Evolutionary conservation across 306 rosid genomes (phyloP).

Genomic region (Benincasa hispida): DNA sequence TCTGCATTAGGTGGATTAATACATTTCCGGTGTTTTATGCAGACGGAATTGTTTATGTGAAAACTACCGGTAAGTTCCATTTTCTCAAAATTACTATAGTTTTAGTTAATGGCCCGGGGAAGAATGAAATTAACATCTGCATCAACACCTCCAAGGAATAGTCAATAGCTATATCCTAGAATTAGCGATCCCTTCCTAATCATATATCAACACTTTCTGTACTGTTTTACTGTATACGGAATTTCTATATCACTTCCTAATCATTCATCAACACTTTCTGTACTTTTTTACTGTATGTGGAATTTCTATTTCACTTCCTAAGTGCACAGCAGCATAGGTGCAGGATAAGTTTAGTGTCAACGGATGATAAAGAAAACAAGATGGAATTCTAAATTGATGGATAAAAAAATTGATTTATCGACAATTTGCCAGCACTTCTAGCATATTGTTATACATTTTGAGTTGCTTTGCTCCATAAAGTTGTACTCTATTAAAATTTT

Average conservation of each 20-base stretch:
- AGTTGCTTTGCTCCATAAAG: background rate
- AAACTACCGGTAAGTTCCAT: slow-evolving; percentile 63
- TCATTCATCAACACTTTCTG: background rate
- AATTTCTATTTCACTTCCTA: background rate
- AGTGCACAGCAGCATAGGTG: background rate
- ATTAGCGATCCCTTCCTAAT: background rate
- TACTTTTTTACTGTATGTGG: background rate
- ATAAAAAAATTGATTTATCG: background rate
- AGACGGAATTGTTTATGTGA: slow-evolving; percentile 70
- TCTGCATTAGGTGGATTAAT: background rate
- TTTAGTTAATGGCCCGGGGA: background rate
- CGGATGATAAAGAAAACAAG: background rate
- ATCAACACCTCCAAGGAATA: background rate
- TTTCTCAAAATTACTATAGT: slow-evolving; percentile 1
- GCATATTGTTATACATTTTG: background rate
- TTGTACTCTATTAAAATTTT: background rate
- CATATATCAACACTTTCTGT: background rate
- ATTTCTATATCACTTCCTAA: background rate
- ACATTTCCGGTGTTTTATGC: slow-evolving; percentile 11
- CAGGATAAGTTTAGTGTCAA: background rate
- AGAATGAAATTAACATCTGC: background rate
- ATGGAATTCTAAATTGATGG: background rate
- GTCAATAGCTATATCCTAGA: background rate
- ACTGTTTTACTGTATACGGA: background rate
- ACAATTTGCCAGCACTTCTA: background rate